Conservation (phyloP, 208 protist species). For the Leishmania major region DNA sequence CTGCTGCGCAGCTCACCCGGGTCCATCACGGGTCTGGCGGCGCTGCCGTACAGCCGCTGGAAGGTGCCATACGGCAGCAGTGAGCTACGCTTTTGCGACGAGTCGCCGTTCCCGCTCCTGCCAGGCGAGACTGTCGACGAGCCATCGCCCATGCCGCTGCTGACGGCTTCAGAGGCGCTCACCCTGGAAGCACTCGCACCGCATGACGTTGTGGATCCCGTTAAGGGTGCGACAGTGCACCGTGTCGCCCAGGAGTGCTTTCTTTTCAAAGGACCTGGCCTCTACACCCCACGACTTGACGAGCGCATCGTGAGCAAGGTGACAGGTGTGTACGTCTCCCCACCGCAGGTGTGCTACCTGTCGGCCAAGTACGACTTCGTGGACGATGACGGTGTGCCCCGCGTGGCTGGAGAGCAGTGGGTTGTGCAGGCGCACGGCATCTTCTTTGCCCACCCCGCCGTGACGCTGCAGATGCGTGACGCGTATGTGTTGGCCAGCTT, state of each 20-base stretch:
- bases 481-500: conserved; percentile 33
- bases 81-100: conserved; percentile 78
- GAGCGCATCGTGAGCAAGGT: conserved; percentile 27
- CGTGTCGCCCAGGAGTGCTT: conserved; percentile 28
- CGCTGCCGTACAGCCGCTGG: conserved; percentile 21
- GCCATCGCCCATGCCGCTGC: conserved; percentile 54
- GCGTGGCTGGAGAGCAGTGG: conserved; percentile 91
- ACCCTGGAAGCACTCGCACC: conserved; percentile 23
- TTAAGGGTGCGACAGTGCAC: neutral
- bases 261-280: conserved; percentile 43
- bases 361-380: conserved; percentile 30
- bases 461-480: conserved; percentile 31
- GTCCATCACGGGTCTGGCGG: conserved; percentile 11
- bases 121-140: conserved; percentile 59
- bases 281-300: conserved; percentile 40
- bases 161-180: conserved; percentile 63
- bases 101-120: conserved; percentile 91
- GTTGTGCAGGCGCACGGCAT: conserved; percentile 71
- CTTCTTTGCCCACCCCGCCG: conserved; percentile 69
- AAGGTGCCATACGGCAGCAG: conserved; percentile 52
- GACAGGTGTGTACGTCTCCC: conserved; percentile 7
- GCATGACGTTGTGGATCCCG: conserved; percentile 13
- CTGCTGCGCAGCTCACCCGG: conserved; percentile 6
- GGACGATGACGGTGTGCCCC: conserved; percentile 35
- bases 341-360: conserved; percentile 35